Percentiles rank a stretch among this genome's conserved stretches.
Conservation (phyloP, 441 rosid genomes). For the Gossypium schwendimanii region DNA sequence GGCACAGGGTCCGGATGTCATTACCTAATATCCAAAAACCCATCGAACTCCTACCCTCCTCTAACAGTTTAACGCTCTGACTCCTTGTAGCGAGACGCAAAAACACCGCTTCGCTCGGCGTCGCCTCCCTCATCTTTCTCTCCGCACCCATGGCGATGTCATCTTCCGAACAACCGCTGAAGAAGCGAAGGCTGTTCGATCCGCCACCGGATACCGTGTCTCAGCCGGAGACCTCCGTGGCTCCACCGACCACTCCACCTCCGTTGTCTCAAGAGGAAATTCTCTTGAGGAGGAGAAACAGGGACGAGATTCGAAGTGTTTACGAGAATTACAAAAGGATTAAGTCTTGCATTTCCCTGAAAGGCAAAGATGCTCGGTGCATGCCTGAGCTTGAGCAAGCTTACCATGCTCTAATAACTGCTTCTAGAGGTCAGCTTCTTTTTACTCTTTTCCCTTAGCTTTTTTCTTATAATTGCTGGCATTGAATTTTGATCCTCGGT, state of each 20-base stretch:
- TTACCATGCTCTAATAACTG: conserved; percentile 62
- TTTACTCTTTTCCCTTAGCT: neutral
- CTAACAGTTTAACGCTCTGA: neutral
- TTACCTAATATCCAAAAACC: neutral
- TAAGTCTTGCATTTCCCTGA: conserved; percentile 48
- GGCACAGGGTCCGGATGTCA: neutral
- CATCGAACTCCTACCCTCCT: neutral
- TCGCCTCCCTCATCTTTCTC: conserved; percentile 5
- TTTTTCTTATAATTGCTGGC: neutral
- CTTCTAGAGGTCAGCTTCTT: conserved; percentile 56
- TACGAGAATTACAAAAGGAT: conserved; percentile 75
- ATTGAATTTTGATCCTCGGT: neutral
- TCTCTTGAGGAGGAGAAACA: conserved; percentile 50
- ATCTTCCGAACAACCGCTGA: conserved; percentile 62
- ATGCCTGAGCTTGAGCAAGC: conserved; percentile 58
- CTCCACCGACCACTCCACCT: conserved; percentile 40
- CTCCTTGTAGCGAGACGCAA: neutral
- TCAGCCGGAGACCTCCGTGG: conserved; percentile 21
- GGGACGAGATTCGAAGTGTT: conserved; percentile 71
- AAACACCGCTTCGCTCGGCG: neutral
- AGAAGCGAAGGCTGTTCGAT: conserved; percentile 48
- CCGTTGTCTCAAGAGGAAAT: conserved; percentile 69
- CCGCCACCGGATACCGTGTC: conserved; percentile 27
- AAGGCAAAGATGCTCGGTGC: conserved; percentile 44
- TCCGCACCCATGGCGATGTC: conserved; percentile 46